These are phyloP conservation scores for Aureobasidium sp. DNA, from an alignment of 2,329 filamentous ascomycete genomes.

Conservation along the genomic window DNA sequence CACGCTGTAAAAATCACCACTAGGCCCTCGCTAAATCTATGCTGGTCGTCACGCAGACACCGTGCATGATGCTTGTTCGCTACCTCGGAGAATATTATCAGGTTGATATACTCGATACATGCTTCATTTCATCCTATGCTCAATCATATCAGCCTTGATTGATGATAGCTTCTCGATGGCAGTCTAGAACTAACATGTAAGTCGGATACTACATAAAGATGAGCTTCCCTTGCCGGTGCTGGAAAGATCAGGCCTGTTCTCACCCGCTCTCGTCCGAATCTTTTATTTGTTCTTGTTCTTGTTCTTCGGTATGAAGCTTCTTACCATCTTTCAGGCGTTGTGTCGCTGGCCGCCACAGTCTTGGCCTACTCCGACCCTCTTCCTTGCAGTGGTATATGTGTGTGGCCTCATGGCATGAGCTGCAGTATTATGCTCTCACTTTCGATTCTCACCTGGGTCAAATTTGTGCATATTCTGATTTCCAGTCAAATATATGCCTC, in stretches of 20 bases:
- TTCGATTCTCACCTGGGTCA: not conserved
- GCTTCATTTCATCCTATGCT: not conserved
- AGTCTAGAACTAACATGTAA: not conserved
- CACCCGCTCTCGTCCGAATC: not conserved
- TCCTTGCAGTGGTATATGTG: conserved; percentile 34
- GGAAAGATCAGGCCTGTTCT: not conserved
- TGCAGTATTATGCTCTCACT: not conserved
- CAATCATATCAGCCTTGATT: not conserved
- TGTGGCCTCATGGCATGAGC: not conserved
- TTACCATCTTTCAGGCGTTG: conserved; percentile 1
- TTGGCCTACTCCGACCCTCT: conserved; percentile 32
- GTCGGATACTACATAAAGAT: not conserved
- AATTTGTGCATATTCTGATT: not conserved
- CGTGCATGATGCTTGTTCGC: conserved; percentile 4
- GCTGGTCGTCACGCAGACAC: not conserved
- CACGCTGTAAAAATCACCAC: not conserved
- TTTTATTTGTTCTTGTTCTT: not conserved
- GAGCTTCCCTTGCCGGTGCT: not conserved
- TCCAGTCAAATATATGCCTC: too few relatives aligned
- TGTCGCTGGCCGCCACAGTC: conserved; percentile 13
- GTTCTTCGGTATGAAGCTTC: conserved; percentile 6
- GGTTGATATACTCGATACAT: conserved; percentile 3
- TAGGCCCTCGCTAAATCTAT: not conserved
- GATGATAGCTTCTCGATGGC: not conserved
- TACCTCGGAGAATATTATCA: conserved; percentile 7